Evolutionary conservation across 768 basidiomycete genomes (phyloP).

Genomic region (Suillus alpinus): DNA sequence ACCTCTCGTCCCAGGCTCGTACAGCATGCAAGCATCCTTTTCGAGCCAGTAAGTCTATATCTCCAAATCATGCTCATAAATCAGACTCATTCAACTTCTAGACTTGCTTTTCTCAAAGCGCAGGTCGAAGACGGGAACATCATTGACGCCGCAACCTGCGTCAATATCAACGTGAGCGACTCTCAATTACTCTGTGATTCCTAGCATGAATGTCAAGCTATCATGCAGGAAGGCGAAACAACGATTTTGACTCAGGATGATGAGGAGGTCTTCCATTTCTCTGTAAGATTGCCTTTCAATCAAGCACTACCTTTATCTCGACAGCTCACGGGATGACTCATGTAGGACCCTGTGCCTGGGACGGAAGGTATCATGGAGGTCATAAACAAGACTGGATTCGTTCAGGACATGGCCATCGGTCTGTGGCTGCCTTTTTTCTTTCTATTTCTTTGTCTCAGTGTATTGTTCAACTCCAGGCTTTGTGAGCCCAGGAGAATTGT

Average conservation of each 20-base stretch:
- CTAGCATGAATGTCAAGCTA: neutral
- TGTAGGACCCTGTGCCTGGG: neutral
- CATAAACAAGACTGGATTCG: neutral
- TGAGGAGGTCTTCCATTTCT: neutral
- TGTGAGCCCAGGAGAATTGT: neutral
- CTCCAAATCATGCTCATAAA: neutral
- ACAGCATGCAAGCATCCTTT: neutral
- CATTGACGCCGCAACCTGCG: neutral
- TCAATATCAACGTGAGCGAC: neutral
- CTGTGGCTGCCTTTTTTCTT: neutral
- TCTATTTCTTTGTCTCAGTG: neutral
- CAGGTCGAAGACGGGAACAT: neutral
- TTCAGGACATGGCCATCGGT: neutral
- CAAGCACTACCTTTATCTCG: neutral
- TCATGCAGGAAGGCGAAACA: neutral
- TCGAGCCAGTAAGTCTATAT: neutral
- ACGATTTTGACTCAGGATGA: neutral
- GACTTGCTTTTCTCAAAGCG: neutral
- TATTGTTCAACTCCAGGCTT: neutral
- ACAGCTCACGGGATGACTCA: neutral
- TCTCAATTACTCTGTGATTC: too few species aligned
- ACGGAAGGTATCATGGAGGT: too few species aligned
- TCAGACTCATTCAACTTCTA: neutral
- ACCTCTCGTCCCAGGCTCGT: neutral
- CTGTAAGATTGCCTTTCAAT: neutral